Conservation (phyloP, 306 rosid genomes). For the Canavalia ensiformis region DNA sequence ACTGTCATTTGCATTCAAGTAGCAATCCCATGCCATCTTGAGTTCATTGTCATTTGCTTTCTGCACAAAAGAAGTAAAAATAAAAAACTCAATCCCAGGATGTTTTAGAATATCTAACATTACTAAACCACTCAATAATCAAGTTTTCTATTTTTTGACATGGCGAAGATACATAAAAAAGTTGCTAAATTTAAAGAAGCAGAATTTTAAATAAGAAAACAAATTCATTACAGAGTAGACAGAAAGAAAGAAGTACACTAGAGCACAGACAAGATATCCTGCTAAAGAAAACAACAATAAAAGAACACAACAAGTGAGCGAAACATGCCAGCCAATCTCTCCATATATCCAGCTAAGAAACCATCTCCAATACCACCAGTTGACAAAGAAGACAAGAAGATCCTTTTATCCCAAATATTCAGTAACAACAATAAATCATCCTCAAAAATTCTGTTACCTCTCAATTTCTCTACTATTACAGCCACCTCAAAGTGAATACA, state of each 20-base stretch:
- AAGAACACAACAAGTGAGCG: constrained; percentile 20
- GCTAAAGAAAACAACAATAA: constrained; percentile 30
- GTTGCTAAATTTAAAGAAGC: constrained; percentile 13
- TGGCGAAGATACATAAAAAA: constrained; percentile 15
- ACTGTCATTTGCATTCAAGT: constrained; percentile 71
- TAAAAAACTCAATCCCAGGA: background rate
- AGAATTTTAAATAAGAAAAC: constrained; percentile 31
- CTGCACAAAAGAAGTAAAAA: constrained; percentile 55
- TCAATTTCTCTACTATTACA: constrained; percentile 34
- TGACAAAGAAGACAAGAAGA: constrained; percentile 23
- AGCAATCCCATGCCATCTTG: constrained; percentile 72
- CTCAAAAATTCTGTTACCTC: constrained; percentile 26
- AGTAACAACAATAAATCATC: constrained; percentile 33
- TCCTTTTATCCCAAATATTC: constrained; percentile 7
- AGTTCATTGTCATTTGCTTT: constrained; percentile 67
- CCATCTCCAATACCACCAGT: constrained; percentile 24
- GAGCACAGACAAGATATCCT: constrained; percentile 39
- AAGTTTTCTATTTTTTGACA: constrained; percentile 30
- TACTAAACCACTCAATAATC: background rate
- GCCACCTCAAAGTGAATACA: constrained; percentile 11
- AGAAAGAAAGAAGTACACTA: constrained; percentile 10
- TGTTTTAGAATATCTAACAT: constrained; percentile 32
- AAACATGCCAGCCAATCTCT: constrained; percentile 35
- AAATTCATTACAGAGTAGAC: constrained; percentile 8
- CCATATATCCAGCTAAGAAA: constrained; percentile 27